Evolutionary conservation across 1,284 basidiomycete genomes (phyloP), one percentile per base, ranked within the genome.

Genomic region (Lentinula novae-zelandiae): DNA sequence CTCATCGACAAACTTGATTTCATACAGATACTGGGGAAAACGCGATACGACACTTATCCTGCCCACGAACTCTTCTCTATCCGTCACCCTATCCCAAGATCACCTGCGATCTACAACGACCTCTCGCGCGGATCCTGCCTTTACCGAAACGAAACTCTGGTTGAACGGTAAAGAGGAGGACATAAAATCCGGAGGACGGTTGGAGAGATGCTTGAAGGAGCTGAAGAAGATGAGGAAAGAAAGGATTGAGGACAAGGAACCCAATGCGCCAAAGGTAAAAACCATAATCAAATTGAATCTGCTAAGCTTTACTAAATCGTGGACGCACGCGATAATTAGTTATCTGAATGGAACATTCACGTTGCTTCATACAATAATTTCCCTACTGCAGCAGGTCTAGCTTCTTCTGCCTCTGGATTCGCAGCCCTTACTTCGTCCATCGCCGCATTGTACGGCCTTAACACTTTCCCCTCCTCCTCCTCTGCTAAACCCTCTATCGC

Each of bases 341-440:
- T 96, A 57, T 90, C 95, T 0, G 71, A 80, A 15, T 90, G 80
- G 73, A 77, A 82, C 34, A 84, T 97, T 2, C 93, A 93, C 76
- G 95, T 99, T 66, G 87, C 87, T 62, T 98, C 96, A 9, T 90
- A 89, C 78, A 99, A 99, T 85, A 99, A 99, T 81, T 99, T 99
- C 82, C 96, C 96, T 27, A 99, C 96, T 5, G 97, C 97, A 7
- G 97, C 96, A 0, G 97, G 96, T 10, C 88, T 99, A 42, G 96
- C 97, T 0, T 98, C 96, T 0, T 98, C 95, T 34, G 96, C 97
- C 0, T 95, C 96, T 0, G 96, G 96, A 12, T 96, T 99, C 67
- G 96, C 97, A 1, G 97, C 96, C 0, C 88, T 99, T 46, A 92
- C 95, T 53, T 83, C 90, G 7, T 97, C 96, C 53, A 85, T 99